These are phyloP conservation scores for Pleurotus salmoneostramineus DNA, from an alignment of 768 basidiomycete genomes.

Conservation along the genomic window DNA sequence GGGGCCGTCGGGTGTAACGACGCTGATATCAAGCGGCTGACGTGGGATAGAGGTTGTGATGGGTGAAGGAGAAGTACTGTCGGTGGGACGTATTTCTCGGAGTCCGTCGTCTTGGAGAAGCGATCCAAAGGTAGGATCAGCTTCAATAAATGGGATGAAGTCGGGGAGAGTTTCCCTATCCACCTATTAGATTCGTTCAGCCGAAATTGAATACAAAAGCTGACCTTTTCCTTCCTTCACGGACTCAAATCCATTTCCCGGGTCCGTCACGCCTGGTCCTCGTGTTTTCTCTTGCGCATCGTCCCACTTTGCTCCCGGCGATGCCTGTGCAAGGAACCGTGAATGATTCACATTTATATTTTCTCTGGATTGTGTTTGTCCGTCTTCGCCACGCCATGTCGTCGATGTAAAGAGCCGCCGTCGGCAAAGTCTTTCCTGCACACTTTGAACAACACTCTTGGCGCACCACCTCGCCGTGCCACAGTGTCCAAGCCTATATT, in stretches of 20 bases:
- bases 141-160: slow-evolving; percentile 64
- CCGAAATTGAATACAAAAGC: slow-evolving; percentile 8
- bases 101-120: slow-evolving; percentile 14
- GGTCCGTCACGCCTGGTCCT: slow-evolving; percentile 8
- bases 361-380: slow-evolving; percentile 14
- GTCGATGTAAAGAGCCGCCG: neutral
- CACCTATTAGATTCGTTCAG: neutral
- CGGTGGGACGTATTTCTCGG: slow-evolving; percentile 22
- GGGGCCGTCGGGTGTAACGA: slow-evolving; percentile 31
- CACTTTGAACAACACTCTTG: no score
- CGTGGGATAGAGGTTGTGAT: slow-evolving; percentile 64
- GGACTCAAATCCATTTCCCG: slow-evolving; percentile 22
- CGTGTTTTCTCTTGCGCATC: slow-evolving; percentile 4
- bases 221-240: slow-evolving; percentile 31
- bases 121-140: slow-evolving; percentile 49
- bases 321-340: slow-evolving; percentile 38
- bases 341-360: slow-evolving; percentile 37
- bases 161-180: slow-evolving; percentile 57
- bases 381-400: neutral
- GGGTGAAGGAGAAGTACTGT: slow-evolving; percentile 65
- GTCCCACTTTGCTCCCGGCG: slow-evolving; percentile 30
- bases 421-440: neutral
- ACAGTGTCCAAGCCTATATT: no score
- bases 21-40: slow-evolving; percentile 51
- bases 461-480: no score